Evolutionary conservation across 306 rosid genomes (phyloP).

Genomic region (Pterocarpus santalinus): DNA sequence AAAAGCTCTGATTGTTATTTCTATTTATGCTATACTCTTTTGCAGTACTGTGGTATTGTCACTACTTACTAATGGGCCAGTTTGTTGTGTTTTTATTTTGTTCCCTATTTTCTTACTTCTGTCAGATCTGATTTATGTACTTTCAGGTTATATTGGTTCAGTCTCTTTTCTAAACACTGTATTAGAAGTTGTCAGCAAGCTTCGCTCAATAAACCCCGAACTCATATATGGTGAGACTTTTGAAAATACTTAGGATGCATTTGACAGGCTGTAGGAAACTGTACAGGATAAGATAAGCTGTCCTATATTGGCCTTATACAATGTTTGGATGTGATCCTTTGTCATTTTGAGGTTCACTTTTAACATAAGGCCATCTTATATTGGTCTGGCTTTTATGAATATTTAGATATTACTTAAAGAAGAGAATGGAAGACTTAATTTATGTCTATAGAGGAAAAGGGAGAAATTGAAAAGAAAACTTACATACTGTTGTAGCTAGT

Average conservation of each 20-base stretch:
- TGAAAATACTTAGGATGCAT: conserved; percentile 4
- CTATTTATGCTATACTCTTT: conserved; percentile 27
- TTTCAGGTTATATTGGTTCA: conserved; percentile 89
- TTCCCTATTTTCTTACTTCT: conserved; percentile 14
- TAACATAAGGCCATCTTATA: conserved; percentile 11
- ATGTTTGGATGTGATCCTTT: conserved; percentile 33
- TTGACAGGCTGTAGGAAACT: neutral
- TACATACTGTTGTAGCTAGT: conserved; percentile 27
- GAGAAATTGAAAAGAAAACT: conserved; percentile 23
- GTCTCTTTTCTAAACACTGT: conserved; percentile 81
- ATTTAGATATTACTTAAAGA: neutral
- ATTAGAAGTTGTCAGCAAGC: conserved; percentile 77
- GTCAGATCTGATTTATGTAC: neutral
- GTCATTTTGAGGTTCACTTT: conserved; percentile 15
- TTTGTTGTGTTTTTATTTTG: neutral
- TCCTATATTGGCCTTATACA: neutral
- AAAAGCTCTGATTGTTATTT: conserved; percentile 2
- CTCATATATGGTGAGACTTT: conserved; percentile 66
- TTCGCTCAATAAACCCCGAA: conserved; percentile 75
- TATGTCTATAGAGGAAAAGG: conserved; percentile 11
- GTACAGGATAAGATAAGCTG: neutral
- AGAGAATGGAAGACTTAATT: neutral
- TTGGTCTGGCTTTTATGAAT: conserved; percentile 2
- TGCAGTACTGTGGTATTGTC: neutral
- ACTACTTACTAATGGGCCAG: neutral